Conservation (phyloP, 164 flowering plant genomes). For the Pachysandra terminalis region DNA sequence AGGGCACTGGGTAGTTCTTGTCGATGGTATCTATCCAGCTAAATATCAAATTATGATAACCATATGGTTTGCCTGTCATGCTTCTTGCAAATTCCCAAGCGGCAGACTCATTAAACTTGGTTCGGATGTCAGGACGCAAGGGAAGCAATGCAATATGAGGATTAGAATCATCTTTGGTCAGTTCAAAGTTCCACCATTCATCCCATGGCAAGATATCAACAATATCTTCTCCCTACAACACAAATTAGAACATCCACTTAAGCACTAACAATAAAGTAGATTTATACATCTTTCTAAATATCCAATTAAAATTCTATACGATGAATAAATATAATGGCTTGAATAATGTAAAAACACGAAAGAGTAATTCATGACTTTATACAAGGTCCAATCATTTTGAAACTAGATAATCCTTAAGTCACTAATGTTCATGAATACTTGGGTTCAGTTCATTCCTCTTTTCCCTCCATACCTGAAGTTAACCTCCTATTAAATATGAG, state of each 20-base stretch:
- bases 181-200: constrained; percentile 96
- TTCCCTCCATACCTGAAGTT: background rate
- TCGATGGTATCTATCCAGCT: constrained; percentile 94
- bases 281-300: background rate
- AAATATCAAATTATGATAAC: constrained; percentile 93
- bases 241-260: constrained; percentile 3
- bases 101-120: constrained; percentile 87
- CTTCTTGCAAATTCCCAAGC: constrained; percentile 96
- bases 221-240: constrained; percentile 80
- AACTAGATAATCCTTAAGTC: background rate
- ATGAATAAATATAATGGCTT: background rate
- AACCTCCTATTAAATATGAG: background rate
- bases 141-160: constrained; percentile 97
- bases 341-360: background rate
- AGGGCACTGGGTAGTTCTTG: constrained; percentile 85
- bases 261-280: background rate
- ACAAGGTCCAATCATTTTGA: constrained; percentile 1
- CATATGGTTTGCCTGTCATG: constrained; percentile 81
- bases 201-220: constrained; percentile 91
- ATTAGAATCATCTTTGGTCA: constrained; percentile 83
- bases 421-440: background rate
- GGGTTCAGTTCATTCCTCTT: constrained; percentile 1
- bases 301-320: background rate
- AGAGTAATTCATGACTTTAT: background rate
- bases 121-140: constrained; percentile 78